Base-by-base conservation (phyloP, 495 filamentous ascomycete genomes). In the Polyplosphaeria fusca region DNA sequence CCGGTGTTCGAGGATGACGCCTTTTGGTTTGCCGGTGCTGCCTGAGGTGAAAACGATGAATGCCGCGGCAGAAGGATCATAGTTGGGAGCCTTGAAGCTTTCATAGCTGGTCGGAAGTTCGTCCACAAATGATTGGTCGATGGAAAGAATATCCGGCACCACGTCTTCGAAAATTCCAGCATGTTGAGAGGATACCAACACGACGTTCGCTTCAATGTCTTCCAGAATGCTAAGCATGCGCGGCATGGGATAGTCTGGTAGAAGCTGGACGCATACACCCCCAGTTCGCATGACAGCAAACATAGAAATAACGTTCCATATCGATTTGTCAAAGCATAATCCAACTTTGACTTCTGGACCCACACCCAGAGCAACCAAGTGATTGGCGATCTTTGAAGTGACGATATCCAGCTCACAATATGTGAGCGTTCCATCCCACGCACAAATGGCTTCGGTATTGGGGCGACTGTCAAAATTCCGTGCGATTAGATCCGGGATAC, bases 11-110 rank as follows among this genome's bases (percentile, higher is more conserved):
- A 78, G 64, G 0, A 79, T 70, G 3, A 73, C 74, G 0, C 72
- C 75, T 47, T 81, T 81, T 0, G 78, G 78, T 57, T 72, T 75
- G 26, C 77, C 78, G 5, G 77, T 79, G 0, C 71, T 75, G 22
- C 78, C 78, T 38, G 75, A 78, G 0, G 77, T 80, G 48, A 79
- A 80, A 2, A 80, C 74, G 5, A 74, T 70, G 45, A 75, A 81
- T 1, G 73, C 72, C 5, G 73, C 64, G 64, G 73, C 76, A 19
- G 45, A n/a, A 18, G 59, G 52, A 5, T n/a, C 26, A 51, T 64
- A 28, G 40, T 55, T 25, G 9, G 26, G 32, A 46, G 45, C 13
- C 1, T 39, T 20, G 32, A 54, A 45, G 4, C 20, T 23, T 14
- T 12, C 24, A 12, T 46, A 47, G 30, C 30, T 42, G 7, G n/a